Percentiles rank a stretch among this genome's conserved stretches.
These are phyloP conservation scores for Suillus bovinus DNA, from an alignment of 768 basidiomycete species.

Conservation along the genomic window DNA sequence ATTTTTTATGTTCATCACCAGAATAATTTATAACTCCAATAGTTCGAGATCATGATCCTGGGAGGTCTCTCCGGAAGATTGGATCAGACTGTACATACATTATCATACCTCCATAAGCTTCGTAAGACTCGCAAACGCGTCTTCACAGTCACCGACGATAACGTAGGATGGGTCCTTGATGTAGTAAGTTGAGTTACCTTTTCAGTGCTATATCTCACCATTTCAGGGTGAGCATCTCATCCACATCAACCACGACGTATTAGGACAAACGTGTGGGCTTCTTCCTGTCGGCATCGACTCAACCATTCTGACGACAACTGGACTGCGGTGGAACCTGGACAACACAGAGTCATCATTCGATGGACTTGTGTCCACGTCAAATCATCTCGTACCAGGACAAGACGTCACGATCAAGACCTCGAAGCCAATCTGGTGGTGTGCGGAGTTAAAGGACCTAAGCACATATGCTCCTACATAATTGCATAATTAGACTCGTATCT, in stretches of 20 bases:
- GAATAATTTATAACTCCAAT: conserved; percentile 18
- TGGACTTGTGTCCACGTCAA: conserved; percentile 89
- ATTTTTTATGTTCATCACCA: background rate
- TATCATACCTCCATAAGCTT: conserved; percentile 83
- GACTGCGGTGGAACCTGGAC: conserved; percentile 86
- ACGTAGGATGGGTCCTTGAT: conserved; percentile 87
- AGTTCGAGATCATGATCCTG: conserved; percentile 74
- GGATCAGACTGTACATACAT: conserved; percentile 91
- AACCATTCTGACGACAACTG: conserved; percentile 77
- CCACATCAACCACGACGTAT: conserved; percentile 63
- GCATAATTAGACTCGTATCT: background rate
- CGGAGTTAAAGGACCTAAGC: conserved; percentile 50
- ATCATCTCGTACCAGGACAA: conserved; percentile 76
- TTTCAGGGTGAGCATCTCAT: conserved; percentile 82
- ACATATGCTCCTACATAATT: background rate
- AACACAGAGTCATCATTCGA: conserved; percentile 75
- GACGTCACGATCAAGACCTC: conserved; percentile 75
- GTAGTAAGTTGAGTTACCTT: conserved; percentile 44
- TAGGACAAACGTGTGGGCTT: conserved; percentile 93
- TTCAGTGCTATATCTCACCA: background rate
- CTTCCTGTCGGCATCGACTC: conserved; percentile 84
- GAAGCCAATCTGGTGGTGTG: conserved; percentile 89
- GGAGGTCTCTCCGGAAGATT: conserved; percentile 90
- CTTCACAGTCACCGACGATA: conserved; percentile 88
- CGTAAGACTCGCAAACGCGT: conserved; percentile 57